Base-by-base conservation (phyloP, 2,329 filamentous ascomycete species). In the Diaporthe destruens region DNA sequence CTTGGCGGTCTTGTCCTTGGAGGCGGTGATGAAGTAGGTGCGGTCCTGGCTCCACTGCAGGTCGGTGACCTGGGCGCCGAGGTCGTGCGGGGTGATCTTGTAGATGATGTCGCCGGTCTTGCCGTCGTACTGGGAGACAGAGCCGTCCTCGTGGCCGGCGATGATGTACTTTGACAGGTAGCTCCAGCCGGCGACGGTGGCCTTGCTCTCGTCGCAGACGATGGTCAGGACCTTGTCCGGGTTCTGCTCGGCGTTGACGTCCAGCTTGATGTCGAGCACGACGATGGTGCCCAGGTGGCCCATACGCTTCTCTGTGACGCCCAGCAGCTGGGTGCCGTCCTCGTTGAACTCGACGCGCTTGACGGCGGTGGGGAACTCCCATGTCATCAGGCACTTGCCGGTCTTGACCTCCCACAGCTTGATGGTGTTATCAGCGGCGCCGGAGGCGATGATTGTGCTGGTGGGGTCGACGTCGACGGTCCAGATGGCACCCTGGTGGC, bases 291-390 rank as follows among this genome's bases (percentile, higher is more conserved):
- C 94, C 77, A 98, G 88, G 85, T 94, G 96, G 77, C 96, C 96
- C 91, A 97, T 98, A 80, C 96, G 94, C 93, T 98, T 98, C 88
- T 99, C 96, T 69, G 96, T 99, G 76, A 99, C 95, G 76, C 94
- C 96, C 76, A 99, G 87, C 79, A 99, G 88, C 85, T 94, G 91
- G 80, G 90, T 93, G 80, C 96, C 96, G 84, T 99, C 96, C 80
- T 97, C 93, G 82, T 92, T 95, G 88, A 99, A 99, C 86, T 98
- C 96, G 83, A 98, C 95, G 79, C 96, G 91, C 91, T 99, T 98
- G 84, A 99, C 94, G 76, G 95, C 95, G 56, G 96, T 98, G 74
- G 93, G 92, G 86, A 98, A 98, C 78, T 99, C 95, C 96, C 96
- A 99, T 72, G 93, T 94, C 91, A 98, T 98, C 80, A 99, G 89